Base-by-base conservation (phyloP, 129 eudicot species). In the Calendula officinalis region DNA sequence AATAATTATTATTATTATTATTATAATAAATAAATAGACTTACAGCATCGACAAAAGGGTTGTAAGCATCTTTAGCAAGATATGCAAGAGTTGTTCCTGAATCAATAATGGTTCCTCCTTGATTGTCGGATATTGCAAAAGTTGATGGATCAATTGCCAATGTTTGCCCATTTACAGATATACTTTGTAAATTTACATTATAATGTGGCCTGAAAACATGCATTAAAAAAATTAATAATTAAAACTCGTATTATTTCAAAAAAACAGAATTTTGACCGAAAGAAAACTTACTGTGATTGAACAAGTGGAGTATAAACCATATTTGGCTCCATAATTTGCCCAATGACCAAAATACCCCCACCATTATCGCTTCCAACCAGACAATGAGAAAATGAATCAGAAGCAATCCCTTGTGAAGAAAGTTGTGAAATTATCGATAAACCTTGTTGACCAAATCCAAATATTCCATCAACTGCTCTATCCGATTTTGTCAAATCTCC, bases 51-150 rank as follows among this genome's bases (percentile, higher is more conserved):
- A 86, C 87, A 71, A 94, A 83, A 9, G 97, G 87, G 64, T 67
- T 83, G 75, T 81, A 88, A 71, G 95, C 99, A 8, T 41, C 90
- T 78, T 88, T 86, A 2, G 95, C 92, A 46, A 94, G 80, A 80
- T 94, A 94, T 8, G 97, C 97, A 66, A 94, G 74, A 65, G 99
- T 94, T 50, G 99, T 94, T 73, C 99, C 99, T 8, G 97, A 94
- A 86, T 94, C 99, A 56, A 94, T 80, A 37, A 94, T 94, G 14
- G 99, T 94, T 64, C 99, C 99, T 67, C 99, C 97, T 33, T 75
- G 68, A 72, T 79, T 88, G 72, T 53, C 68, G 0, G 95, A 79
- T 37, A 92, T 88, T 41, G 89, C 74, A 78, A 88, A 94, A 0
- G 81, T 89, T 55, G 83, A 73, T 42, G 91, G 66, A 69, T 77